These are phyloP conservation scores for Sugiyamaella boreocaroliniensis DNA, from an alignment of 805 yeast species.

Conservation along the genomic window DNA sequence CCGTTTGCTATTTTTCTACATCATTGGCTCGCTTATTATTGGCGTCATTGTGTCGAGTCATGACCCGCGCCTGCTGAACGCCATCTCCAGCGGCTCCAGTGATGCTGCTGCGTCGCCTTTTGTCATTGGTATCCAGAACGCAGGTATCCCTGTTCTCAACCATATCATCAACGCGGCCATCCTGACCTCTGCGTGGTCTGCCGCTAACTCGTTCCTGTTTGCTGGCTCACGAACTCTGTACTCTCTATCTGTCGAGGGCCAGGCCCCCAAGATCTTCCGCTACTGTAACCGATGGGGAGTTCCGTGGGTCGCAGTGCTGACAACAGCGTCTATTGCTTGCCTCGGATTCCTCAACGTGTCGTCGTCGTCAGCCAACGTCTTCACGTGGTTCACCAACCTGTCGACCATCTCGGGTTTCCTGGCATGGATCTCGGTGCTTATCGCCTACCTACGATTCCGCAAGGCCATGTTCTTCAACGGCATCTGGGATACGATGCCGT, in stretches of 20 bases:
- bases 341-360: slow-evolving; percentile 63
- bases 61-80: slow-evolving; percentile 43
- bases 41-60: slow-evolving; percentile 70
- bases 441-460: slow-evolving; percentile 57
- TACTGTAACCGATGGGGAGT: slow-evolving; percentile 61
- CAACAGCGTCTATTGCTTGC: slow-evolving; percentile 54
- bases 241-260: slow-evolving; percentile 48
- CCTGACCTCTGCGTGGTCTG: slow-evolving; percentile 50
- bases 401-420: slow-evolving; percentile 61
- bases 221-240: slow-evolving; percentile 56
- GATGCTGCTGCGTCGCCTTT: slow-evolving; percentile 63
- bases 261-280: slow-evolving; percentile 61
- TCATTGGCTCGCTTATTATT: slow-evolving; percentile 61
- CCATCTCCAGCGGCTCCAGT: slow-evolving; percentile 47
- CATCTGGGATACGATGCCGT: slow-evolving; percentile 51
- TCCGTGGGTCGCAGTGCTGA: slow-evolving; percentile 63
- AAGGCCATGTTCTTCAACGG: slow-evolving; percentile 51
- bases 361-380: slow-evolving; percentile 46
- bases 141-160: slow-evolving; percentile 47
- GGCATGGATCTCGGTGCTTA: slow-evolving; percentile 51
- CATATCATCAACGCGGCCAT: slow-evolving; percentile 48
- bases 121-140: slow-evolving; percentile 49
- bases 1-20: slow-evolving; percentile 59
- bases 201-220: slow-evolving; percentile 52
- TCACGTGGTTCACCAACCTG: slow-evolving; percentile 59